Evolutionary conservation across 2,329 filamentous ascomycete species (phyloP), one percentile per base, ranked within the genome.

Genomic region (Orbilia javanica): DNA sequence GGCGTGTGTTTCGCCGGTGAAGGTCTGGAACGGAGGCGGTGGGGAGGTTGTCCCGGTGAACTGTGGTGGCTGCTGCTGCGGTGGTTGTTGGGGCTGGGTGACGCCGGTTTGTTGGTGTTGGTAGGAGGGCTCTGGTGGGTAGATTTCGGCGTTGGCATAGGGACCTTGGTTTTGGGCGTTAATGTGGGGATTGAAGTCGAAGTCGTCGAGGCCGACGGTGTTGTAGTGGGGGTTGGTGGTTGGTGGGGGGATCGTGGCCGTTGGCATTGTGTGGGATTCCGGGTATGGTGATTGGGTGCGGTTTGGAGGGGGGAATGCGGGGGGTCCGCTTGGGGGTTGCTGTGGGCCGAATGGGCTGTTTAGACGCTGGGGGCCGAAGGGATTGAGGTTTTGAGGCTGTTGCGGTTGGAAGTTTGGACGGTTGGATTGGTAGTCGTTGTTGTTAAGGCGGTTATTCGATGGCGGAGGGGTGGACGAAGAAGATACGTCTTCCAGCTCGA

Each of bases 151-250:
- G 63, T 78, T 78, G 6, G 74, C 74, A 36, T 78, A 78, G 39
- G 74, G 74, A 11, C 74, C 74, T 67, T 78, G 74, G 67, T 78
- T 78, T 20, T 68, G 50, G n/a, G 74, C 60, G 67, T 78, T 78
- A n/a, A 78, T 78, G 42, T 78, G 74, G 10, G 74, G 74, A 67
- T 63, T 78, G 44, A 72, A 78, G 67, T 72, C 74, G 63, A 72
- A 78, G 31, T 72, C 70, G 22, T 39, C 48, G 15, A 62, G 55
- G 67, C 42, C 52, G 50, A 10, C 31, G 50, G 39, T 13, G 31
- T 57, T 46, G 11, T 57, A 46, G 13, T 60, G 48, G 1, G 36
- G 53, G 53, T 39, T 52, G 7, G 44, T 34, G 18, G 25, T 67
- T 3, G 62, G 27, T 60, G 55, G 55, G 55, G 55, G 55, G 55